Conservation (phyloP, 257 asterid species). For the Haberlea rhodopensis region DNA sequence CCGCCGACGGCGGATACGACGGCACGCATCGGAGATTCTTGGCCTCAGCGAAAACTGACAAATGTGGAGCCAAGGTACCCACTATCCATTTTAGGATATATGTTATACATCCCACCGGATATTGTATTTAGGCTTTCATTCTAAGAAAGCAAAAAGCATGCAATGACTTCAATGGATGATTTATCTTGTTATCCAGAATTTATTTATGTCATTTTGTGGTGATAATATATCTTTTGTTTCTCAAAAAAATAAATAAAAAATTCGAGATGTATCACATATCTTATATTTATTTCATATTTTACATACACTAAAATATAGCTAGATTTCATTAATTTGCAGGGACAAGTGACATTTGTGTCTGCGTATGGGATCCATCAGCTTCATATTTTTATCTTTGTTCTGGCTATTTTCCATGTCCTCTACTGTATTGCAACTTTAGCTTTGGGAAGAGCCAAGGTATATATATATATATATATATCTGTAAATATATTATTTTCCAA, state of each 20-base stretch:
- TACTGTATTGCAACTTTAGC: conserved; percentile 54
- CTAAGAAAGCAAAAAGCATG: background rate
- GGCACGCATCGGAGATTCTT: conserved; percentile 36
- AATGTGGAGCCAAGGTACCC: conserved; percentile 50
- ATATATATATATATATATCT: too few species aligned
- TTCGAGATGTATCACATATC: too few species aligned
- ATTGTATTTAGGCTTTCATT: background rate
- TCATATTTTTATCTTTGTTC: conserved; percentile 66
- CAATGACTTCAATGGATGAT: too few species aligned
- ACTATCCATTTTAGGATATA: background rate
- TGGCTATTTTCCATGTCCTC: conserved; percentile 54
- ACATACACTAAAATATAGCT: too few species aligned
- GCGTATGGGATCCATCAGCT: conserved; percentile 74
- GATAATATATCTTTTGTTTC: too few species aligned
- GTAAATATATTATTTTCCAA: too few species aligned
- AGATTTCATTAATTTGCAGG: conserved; percentile 33
- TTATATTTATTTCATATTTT: background rate
- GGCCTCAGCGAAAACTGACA: conserved; percentile 44
- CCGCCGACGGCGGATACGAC: conserved; percentile 21
- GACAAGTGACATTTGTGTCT: conserved; percentile 60
- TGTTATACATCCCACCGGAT: background rate
- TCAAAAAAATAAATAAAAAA: too few species aligned
- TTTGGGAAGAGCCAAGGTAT: conserved; percentile 62
- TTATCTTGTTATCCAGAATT: too few species aligned
- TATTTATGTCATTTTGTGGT: too few species aligned